phyloP scores from a whole-genome alignment of 305 asterid genomes.

The Fraxinus paxiana region DNA sequence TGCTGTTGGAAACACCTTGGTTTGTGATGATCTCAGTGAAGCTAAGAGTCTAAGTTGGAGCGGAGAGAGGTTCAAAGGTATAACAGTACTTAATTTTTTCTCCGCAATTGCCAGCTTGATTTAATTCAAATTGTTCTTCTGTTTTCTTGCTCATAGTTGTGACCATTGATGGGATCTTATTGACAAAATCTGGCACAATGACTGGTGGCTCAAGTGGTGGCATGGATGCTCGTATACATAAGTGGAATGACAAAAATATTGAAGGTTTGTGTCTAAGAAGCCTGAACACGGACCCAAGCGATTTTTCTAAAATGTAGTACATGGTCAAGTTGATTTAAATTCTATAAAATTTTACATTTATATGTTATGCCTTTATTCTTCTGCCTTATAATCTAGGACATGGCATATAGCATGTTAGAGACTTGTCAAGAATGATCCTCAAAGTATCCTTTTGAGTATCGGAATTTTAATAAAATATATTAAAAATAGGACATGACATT shows the following conservation, averaged over 20 bases:
- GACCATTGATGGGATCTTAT: slow-evolving; percentile 84
- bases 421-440: not conserved
- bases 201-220: slow-evolving; percentile 99
- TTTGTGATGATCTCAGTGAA: slow-evolving; percentile 86
- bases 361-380: not conserved
- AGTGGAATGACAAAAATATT: slow-evolving; percentile 95
- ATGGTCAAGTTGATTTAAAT: not conserved
- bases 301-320: not conserved
- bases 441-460: not conserved
- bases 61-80: slow-evolving; percentile 90
- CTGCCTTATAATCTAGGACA: not conserved
- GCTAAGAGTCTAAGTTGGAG: slow-evolving; percentile 96
- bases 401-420: not conserved
- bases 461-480: not conserved
- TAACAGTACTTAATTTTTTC: slow-evolving; percentile 16
- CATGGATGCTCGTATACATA: slow-evolving; percentile 97
- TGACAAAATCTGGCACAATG: slow-evolving; percentile 98
- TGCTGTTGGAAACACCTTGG: slow-evolving; percentile 96
- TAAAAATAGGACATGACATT: not conserved
- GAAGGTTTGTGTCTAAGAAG: slow-evolving; percentile 49
- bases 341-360: not conserved
- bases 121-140: slow-evolving; percentile 11
- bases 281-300: not conserved
- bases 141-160: slow-evolving; percentile 59
- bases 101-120: slow-evolving; percentile 25